phyloP scores from a whole-genome alignment of 495 filamentous ascomycete species.

The Penicillium silybi region DNA sequence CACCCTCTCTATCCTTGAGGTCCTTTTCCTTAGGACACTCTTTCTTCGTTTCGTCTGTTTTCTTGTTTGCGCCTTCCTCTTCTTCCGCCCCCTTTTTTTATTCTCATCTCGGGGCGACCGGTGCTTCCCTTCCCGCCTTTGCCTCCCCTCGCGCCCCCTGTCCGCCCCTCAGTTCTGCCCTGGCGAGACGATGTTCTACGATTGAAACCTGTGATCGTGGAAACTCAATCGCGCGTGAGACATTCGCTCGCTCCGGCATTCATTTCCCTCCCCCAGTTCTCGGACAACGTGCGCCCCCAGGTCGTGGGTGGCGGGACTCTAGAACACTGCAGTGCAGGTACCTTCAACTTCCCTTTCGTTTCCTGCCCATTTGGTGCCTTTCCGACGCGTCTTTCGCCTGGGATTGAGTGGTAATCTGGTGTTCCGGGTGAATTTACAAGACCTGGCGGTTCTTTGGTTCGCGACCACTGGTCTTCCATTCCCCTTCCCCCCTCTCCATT shows the following conservation, averaged over 20 bases:
- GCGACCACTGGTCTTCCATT: constrained; percentile 20
- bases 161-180: constrained; percentile 49
- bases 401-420: constrained; percentile 27
- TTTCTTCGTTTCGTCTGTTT: constrained; percentile 6
- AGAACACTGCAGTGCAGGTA: constrained; percentile 39
- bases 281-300: constrained; percentile 20
- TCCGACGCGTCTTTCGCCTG: constrained; percentile 42
- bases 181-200: constrained; percentile 59
- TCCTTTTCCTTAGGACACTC: constrained; percentile 7
- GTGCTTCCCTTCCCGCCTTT: constrained; percentile 47
- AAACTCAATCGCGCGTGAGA: constrained; percentile 54
- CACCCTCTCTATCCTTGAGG: constrained; percentile 1
- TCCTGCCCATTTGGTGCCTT: constrained; percentile 5
- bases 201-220: constrained; percentile 58
- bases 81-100: constrained; percentile 45
- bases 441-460: constrained; percentile 6
- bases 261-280: constrained; percentile 13
- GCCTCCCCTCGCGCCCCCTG: constrained; percentile 51
- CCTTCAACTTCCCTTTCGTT: constrained; percentile 15
- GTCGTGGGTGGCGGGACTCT: constrained; percentile 17
- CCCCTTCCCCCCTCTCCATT: constrained; percentile 24
- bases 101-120: constrained; percentile 12
- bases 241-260: constrained; percentile 54
- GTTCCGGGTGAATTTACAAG: constrained; percentile 4
- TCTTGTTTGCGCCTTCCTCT: neutral